phyloP scores from a whole-genome alignment of 176 grass and related monocot species.

The Puya raimondii region DNA sequence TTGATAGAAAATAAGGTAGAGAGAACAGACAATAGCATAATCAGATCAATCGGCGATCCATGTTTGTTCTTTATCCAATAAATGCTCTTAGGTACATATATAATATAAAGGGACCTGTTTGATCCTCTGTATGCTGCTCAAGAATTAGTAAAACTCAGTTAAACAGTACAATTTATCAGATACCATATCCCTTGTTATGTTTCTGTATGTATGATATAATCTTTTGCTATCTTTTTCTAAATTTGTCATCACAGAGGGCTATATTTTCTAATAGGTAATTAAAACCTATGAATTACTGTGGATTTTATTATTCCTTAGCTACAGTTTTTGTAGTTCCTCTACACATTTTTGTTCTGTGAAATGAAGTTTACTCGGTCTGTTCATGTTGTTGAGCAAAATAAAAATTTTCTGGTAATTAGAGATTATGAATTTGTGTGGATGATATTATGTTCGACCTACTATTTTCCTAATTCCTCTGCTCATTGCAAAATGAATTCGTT shows the following conservation, averaged over 20 bases:
- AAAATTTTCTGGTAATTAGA: no score
- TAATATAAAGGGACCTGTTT: not conserved
- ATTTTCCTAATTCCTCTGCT: no score
- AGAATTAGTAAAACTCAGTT: not conserved
- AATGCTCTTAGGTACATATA: not conserved
- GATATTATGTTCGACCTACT: no score
- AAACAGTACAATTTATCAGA: conserved; percentile 8
- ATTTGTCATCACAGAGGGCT: not conserved
- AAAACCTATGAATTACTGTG: not conserved
- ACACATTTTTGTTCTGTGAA: not conserved
- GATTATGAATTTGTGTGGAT: no score
- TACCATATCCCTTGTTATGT: not conserved
- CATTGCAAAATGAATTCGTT: no score
- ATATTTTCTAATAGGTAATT: not conserved
- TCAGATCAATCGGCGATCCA: conserved; percentile 1
- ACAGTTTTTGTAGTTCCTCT: not conserved
- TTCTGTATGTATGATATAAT: conserved; percentile 5
- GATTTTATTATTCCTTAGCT: not conserved
- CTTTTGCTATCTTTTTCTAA: not conserved
- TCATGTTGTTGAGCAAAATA: not conserved
- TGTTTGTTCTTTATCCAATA: conserved; percentile 7
- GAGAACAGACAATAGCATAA: conserved; percentile 1
- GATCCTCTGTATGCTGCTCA: not conserved
- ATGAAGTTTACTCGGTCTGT: not conserved
- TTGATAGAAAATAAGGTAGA: conserved; percentile 29